Conservation (phyloP, 1,284 basidiomycete genomes). For the Megacollybia platyphylla region DNA sequence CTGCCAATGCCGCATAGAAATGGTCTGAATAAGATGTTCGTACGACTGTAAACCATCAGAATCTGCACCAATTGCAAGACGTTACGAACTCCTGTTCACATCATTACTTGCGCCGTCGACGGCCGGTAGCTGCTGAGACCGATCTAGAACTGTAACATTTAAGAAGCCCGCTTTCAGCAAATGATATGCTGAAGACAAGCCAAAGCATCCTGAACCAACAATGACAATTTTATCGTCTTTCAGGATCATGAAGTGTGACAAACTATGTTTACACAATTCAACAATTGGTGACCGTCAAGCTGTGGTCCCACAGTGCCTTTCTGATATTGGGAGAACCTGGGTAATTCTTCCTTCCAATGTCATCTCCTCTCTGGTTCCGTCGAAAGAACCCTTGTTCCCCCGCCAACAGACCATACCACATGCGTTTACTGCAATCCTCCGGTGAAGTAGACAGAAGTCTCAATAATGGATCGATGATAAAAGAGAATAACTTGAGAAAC, state of each 20-base stretch:
- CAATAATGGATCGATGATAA: constrained; percentile 13
- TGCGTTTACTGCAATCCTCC: background rate
- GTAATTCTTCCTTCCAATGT: background rate
- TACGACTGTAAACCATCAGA: constrained; percentile 32
- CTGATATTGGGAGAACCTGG: too few relatives aligned
- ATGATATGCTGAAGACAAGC: constrained; percentile 73
- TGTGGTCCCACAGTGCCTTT: too few relatives aligned
- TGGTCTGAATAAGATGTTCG: constrained; percentile 57
- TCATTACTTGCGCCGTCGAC: constrained; percentile 76
- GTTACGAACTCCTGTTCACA: constrained; percentile 65
- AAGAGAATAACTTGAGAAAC: constrained; percentile 1
- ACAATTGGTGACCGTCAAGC: too few relatives aligned
- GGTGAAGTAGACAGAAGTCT: background rate
- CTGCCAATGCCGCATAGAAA: constrained; percentile 61
- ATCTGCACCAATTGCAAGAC: constrained; percentile 7
- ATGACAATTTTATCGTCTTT: constrained; percentile 27
- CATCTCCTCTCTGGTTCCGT: background rate
- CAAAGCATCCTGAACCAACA: constrained; percentile 80
- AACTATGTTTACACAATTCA: too few relatives aligned
- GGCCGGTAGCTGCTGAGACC: constrained; percentile 53
- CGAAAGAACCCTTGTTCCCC: background rate
- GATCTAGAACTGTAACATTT: constrained; percentile 65
- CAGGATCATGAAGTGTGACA: background rate
- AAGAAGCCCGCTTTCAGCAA: constrained; percentile 58
- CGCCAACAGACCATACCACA: background rate